Evolutionary conservation across 2,329 filamentous ascomycete genomes (phyloP), one percentile per base, ranked within the genome.

Genomic region (Lecanosticta acicola): DNA sequence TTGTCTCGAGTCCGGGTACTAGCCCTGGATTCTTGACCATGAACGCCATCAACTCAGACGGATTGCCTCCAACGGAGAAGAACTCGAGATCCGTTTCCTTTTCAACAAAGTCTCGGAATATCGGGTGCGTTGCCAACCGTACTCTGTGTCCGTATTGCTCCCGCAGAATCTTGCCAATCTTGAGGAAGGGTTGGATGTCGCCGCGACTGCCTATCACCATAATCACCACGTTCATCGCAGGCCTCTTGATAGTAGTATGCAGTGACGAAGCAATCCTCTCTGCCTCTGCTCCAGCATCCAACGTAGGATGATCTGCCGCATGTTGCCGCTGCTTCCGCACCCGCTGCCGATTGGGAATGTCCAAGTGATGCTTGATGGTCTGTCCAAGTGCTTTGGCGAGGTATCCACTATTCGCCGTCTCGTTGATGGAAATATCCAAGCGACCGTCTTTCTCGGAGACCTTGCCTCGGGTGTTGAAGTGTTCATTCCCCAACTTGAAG

Each of bases 11-110:
- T 1, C 77, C 84, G 0, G 87, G 86, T 2, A 93, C 84, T 64
- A 91, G 73, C 3, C 85, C 85, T 0, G 74, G 85, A 58, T 91
- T 89, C 68, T 88, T 88, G 26, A 90, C 85, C 87, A 93, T 91
- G 64, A 89, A 91, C 0, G 84, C 83, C 87, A 91, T 91, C 1
- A 93, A 71, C 64, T 90, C 85, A 0, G 83, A 80, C 1, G 87
- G 87, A 56, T 91, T 82, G 1, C 87, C 87, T 1, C 86, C 86
- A 1, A 90, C 79, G 1, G 79, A 83, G 66, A 90, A 91, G 68
- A 91, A 91, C 56, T 91, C 86, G 0, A 91, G 72, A 0, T 81
- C 83, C 11, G 69, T 81, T 51, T 88, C 83, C 39, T 83, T 75
- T 57, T 87, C 77, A 1, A 91, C 79, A 56, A 90, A 88, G 0